Base-by-base conservation (phyloP, 2,329 filamentous ascomycete species). In the Cytospora piceae region DNA sequence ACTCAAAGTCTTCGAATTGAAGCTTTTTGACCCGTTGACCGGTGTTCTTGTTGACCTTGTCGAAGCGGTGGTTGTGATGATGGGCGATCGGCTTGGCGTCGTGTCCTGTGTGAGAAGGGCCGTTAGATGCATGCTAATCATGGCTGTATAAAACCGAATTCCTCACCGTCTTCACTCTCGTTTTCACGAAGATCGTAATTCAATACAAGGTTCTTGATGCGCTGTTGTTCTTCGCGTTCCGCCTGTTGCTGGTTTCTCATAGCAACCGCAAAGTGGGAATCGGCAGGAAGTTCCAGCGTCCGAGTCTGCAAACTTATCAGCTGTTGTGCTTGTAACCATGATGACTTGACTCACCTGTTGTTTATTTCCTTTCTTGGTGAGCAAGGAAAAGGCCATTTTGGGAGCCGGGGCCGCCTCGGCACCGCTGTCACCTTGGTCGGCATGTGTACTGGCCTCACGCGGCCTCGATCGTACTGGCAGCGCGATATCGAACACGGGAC, bases 221-320 rank as follows among this genome's bases (percentile, higher is more conserved):
- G 91, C 77, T 97, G 93, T 77, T 99, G 94, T 77, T 99, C 96
- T 75, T 97, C 95, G 61, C 91, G 90, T 76, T 98, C 94, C 3
- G 93, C 94, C 78, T 96, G 91, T 75, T 97, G 94, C 79, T 98
- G 94, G 67, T 87, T 93, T 76, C 93, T 95, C 93, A 99, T 95
- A 53, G 95, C 95, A 70, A 98, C 86, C 7, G 95, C 95, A 78
- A 99, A 97, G 58, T 88, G 94, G 0, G 95, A 98, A 76, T 99
- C 92, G 2, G 94, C 89, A 12, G 91, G 91, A 57, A 98, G 82
- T 73, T 95, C 93, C 71, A 98, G 94, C 7, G 92, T 95, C 59
- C 92, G 91, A 27, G 94, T 97, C 92, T 96, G 72, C 34, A 4
- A 63, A 15, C 14, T 5, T 31, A 52, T 73, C 65, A 71, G 70